Base-by-base conservation (phyloP, 1,284 basidiomycete species). In the Termitomyces sp. region DNA sequence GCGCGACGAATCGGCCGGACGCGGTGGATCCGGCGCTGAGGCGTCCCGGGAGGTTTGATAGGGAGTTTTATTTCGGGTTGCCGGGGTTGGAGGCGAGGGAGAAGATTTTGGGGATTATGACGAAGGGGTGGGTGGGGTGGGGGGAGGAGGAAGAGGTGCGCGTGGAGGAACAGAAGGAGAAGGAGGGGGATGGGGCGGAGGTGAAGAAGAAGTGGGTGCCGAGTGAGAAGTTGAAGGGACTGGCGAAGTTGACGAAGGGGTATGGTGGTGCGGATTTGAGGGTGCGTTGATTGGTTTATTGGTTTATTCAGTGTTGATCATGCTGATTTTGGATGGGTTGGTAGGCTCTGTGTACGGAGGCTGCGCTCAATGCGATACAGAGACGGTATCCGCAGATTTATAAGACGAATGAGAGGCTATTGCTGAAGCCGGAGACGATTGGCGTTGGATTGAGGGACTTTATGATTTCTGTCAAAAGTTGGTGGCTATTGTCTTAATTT, bases 31-130 rank as follows among this genome's bases (percentile, higher is more conserved):
- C 97, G 33, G 97, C 97, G 0, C 73, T 99, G 44, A 81, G 97
- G 40, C 80, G 97, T 34, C 97, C 97, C 0, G 97, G 97, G 12
- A 80, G 97, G 50, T 99, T 99, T 67, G 97, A 99, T 70, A 80
- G 97, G 59, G 97, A 99, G 70, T 99, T 99, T 71, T 99, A 98
- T 74, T 99, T 99, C 73, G 91, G 93, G 0, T 72, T 99, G 28
- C 97, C 97, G 0, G 86, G 84, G 30, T 68, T 89, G 13, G 87
- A 89, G 31, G 97, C 94, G 2, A 75, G 97, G 54, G 86, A 90
- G 67, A 90, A 86, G 70, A 99, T 99, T 64, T 74, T 99, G 64
- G 74, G 80, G 19, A 98, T 99, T 65, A 94, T 98, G 81, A 98
- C 96, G 19, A 81, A 75, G 59, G 86, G 86, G 44, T 99, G 97